Base-by-base conservation (phyloP, 2,329 filamentous ascomycete species). In the Colletotrichum caudatum region DNA sequence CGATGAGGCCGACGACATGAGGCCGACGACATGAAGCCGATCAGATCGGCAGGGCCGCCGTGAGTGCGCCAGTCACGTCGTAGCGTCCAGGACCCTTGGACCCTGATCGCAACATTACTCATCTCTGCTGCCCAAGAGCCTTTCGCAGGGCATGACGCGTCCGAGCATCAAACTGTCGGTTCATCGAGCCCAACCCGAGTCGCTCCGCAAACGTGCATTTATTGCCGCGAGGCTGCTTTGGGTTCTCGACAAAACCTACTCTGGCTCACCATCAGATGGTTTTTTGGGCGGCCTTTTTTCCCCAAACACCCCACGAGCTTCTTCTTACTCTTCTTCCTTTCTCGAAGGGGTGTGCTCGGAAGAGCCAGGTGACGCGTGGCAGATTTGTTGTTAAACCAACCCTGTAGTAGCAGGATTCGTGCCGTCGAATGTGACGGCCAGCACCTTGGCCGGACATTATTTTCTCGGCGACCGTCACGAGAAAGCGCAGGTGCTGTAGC, bases 211-310 rank as follows among this genome's bases (percentile, higher is more conserved):
- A 23, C 12, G 26, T 37, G 18, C 39, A 29, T 63, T 18, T 41
- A 4, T 56, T 71, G 51, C 64, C 44, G 50, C 29, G 37, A 46
- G 57, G 58, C 33, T 62, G 53, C 44, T 68, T 63, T 54, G 58
- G 51, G 57, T 53, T 68, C 53, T 59, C 29, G 51, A 63, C n/a
- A 26, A 71, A 71, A 37, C 64, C 62, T 71, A 20, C 68, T 68
- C 54, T 33, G n/a, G 29, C 2, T 46, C 26, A 26, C 20, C 57
- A 48, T 23, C 20, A 48, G n/a, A 46, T 7, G 14, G 37, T 35
- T 20, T 29, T 29, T 29, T n/a, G 51, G 44, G 64, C 44, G 59
- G 39, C 68, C 51, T 58, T 35, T 58, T 35, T 62, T n/a, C 16
- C 64, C 51, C 35, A 71, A 68, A 63, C 68, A 39, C 41, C 51